Base-by-base conservation (phyloP, 2,329 filamentous ascomycete genomes). In the Cladophialophora chaetospira region DNA sequence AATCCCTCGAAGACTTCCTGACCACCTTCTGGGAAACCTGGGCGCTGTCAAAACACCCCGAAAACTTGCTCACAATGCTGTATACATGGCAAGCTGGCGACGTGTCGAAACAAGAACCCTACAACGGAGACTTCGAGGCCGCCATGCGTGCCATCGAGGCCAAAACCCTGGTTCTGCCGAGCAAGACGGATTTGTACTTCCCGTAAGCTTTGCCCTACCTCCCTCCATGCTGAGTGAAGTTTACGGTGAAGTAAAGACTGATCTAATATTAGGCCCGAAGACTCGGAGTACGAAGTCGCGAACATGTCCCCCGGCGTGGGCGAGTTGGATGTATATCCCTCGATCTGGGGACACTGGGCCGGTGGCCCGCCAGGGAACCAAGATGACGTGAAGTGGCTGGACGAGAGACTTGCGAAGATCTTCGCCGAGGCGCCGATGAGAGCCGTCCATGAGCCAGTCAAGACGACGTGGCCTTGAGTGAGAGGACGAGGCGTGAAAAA, bases 71-170 rank as follows among this genome's bases (percentile, higher is more conserved):
- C 0, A 80, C 55, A 1, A 91, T 91, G 88, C 74, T 91, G 3
- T 81, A 87, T 29, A 91, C 88, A 0, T 94, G 89, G 89, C 88
- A 93, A 70, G 79, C 82, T 4, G 88, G 81, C 1, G 88, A 93
- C 65, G 81, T 84, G 47, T 88, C 87, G 3, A 72, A 81, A 4
- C 87, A 91, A 66, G 78, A 84, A 53, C 85, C 83, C 2, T 91
- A 88, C 62, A 80, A 86, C 57, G 85, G 82, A 1, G 73, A 88
- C 60, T 87, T 91, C 61, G 79, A 80, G 57, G 79, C 80, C 51
- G 84, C 87, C 0, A 79, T 93, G 82, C 76, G 78, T 44, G 79
- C 77, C 2, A 91, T 93, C 70, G 88, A 87, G 68, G 86, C 88
- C 1, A 89, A 85, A 65, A 85, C 82, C 0, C 72, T 93, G 38